Base-by-base conservation (phyloP, 192 early-diverging fungal species). In the Coemansia sp. region DNA sequence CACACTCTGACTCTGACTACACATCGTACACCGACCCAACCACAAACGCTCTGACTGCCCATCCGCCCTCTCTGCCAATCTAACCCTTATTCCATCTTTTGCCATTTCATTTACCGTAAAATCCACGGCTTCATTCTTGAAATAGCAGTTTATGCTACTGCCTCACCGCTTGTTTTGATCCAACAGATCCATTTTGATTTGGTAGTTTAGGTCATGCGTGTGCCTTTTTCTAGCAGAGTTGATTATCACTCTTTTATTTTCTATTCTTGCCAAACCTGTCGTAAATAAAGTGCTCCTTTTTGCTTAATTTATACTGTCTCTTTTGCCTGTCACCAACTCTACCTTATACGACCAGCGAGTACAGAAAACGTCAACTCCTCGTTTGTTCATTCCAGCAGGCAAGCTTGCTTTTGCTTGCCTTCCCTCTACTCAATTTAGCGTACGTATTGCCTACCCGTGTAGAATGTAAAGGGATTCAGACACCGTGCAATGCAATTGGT, bases 121-220 rank as follows among this genome's bases (percentile, higher is more conserved):
- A 19, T 49, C 19, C 19, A 19, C n/a, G 14, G 41, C 25, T 26
- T 53, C 51, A 53, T 53, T 53, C 51, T 53, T 23, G 11, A 53
- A 53, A 12, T 25, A 53, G 51, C 23, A 53, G 51, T 53, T 53
- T 23, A 12, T 56, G 21, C 11, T 53, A 53, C 51, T 53, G 51
- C 51, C 25, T 26, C 21, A 22, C 11, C 51, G 51, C 51, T 23
- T 12, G 51, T 22, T 53, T 53, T 53, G 51, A 53, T 53, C 51
- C 51, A 35, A 35, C 31, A 35, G 31, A 35, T 35, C 31, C 31
- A 35, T 35, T 35, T 35, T 35, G 31, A 35, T 35, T 35, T 35
- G 31, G 31, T 8, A 6, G 31, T 8, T n/a, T 10, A 10, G 41
- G 41, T 45, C 41, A 45, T 45, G 41, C 41, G 41, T 45, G 41